Percentiles rank a stretch among this genome's conserved stretches.
Evolutionary conservation across 139 green algal species (phyloP).

Genomic region (Trebouxia sp.): DNA sequence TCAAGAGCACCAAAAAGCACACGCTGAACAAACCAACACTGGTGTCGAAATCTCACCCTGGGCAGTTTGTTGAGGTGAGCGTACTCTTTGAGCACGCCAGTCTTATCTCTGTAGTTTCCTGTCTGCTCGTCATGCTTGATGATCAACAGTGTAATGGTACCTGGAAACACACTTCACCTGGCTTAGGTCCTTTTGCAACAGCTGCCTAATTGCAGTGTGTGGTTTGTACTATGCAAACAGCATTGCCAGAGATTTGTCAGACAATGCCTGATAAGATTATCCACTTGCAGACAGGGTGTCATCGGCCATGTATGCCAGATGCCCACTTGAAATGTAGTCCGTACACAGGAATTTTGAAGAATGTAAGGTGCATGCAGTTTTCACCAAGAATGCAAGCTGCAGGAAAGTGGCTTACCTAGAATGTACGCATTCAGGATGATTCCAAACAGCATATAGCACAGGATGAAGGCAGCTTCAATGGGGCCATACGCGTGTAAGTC

Average conservation of each 20-base stretch:
- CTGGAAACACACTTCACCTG: conserved; percentile 3
- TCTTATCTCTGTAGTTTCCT: conserved; percentile 50
- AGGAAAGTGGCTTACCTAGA: conserved; percentile 7
- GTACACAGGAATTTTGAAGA: too few relatives aligned
- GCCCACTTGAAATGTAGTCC: too few relatives aligned
- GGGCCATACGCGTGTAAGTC: conserved; percentile 37
- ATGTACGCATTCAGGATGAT: conserved; percentile 46
- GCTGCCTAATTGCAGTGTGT: background rate
- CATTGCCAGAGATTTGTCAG: too few relatives aligned
- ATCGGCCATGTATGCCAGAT: too few relatives aligned
- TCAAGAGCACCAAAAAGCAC: too few relatives aligned
- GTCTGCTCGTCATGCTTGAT: conserved; percentile 60
- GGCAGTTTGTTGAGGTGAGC: conserved; percentile 43
- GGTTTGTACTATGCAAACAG: too few relatives aligned
- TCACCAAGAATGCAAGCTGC: too few relatives aligned
- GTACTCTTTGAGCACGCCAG: conserved; percentile 43
- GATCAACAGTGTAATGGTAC: conserved; percentile 60
- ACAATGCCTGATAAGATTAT: too few relatives aligned
- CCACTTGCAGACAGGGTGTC: too few relatives aligned
- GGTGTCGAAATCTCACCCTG: conserved; percentile 15
- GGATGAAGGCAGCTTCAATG: conserved; percentile 40
- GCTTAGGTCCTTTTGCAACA: background rate
- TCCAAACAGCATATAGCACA: conserved; percentile 33
- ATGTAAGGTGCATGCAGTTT: too few relatives aligned
- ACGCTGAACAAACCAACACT: too few relatives aligned